Conservation (phyloP, 2,329 filamentous ascomycete species). For the Scorias spongiosa region DNA sequence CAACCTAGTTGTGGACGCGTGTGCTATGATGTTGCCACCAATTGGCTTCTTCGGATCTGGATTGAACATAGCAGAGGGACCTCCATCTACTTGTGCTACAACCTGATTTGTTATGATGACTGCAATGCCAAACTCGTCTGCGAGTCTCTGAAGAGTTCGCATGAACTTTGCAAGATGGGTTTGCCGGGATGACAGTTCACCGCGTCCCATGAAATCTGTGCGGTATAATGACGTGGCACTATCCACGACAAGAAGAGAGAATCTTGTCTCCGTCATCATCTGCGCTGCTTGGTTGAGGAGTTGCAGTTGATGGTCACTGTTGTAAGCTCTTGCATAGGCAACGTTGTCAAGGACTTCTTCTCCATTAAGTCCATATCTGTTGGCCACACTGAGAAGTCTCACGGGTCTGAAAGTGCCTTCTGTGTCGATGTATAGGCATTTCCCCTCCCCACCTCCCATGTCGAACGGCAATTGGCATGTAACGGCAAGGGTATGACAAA, state of each 20-base stretch:
- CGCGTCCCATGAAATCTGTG: constrained; percentile 92
- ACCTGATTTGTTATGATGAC: constrained; percentile 99
- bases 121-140: constrained; percentile 79
- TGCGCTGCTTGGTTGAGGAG: constrained; percentile 85
- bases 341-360: constrained; percentile 98
- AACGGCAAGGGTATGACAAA: constrained; percentile 95
- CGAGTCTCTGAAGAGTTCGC: constrained; percentile 64
- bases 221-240: constrained; percentile 90
- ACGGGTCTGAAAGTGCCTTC: constrained; percentile 93
- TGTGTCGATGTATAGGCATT: constrained; percentile 96
- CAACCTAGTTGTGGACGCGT: constrained; percentile 86
- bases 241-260: constrained; percentile 89
- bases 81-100: constrained; percentile 93
- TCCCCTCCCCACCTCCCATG: constrained; percentile 96
- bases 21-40: constrained; percentile 95
- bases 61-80: constrained; percentile 95
- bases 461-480: constrained; percentile 97
- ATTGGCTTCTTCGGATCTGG: constrained; percentile 98
- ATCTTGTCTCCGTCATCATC: constrained; percentile 99
- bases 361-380: constrained; percentile 83
- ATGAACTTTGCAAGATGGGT: constrained; percentile 80
- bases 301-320: constrained; percentile 93
- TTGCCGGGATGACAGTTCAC: constrained; percentile 87
- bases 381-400: constrained; percentile 76
- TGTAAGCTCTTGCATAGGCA: constrained; percentile 94